Base-by-base conservation (phyloP, 2,329 filamentous ascomycete species). In the Fusarium nodosum region DNA sequence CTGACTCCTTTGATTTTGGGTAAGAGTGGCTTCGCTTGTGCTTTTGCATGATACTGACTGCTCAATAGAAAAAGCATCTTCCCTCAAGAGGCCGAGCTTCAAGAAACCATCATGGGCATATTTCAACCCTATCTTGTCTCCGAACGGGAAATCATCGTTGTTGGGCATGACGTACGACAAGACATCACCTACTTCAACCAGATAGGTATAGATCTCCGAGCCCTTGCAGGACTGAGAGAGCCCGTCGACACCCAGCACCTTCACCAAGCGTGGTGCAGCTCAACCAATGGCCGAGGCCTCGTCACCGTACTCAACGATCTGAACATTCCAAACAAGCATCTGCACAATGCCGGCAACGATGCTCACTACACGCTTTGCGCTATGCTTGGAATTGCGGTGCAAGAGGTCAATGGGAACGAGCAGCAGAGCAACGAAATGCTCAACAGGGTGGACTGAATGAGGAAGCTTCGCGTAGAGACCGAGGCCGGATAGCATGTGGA, bases 311-410 rank as follows among this genome's bases (percentile, higher is more conserved):
- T 97, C 26, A 74, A 79, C 8, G 85, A 90, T 8, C 82, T 97
- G 30, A 86, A 86, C 4, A 86, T 97, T 11, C 73, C 80, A 0
- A 87, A 84, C 42, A 87, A 83, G 78, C 84, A 91, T 71, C 82
- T 95, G n/a, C 94, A 97, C 79, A 97, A 97, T 75, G 94, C 90
- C 0, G 90, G 94, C 3, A 97, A 97, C 69, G 94, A 97, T 76
- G 93, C 94, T 0, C 86, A 89, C 2, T 96, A 91, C 76, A 95
- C 93, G 0, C 79, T 97, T 66, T 89, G 90, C 65, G 91, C 89
- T 10, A 87, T 96, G 84, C 77, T 97, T 9, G 87, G 75, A 1
- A 64, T 81, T 20, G 78, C 77, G 2, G 38, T 79, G 22, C 73
- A 75, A 56, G 60, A 72, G 16, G 38, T 58, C 11, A 62, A 70